phyloP scores from a whole-genome alignment of 495 filamentous ascomycete species.

The Penicillium turbatum region DNA sequence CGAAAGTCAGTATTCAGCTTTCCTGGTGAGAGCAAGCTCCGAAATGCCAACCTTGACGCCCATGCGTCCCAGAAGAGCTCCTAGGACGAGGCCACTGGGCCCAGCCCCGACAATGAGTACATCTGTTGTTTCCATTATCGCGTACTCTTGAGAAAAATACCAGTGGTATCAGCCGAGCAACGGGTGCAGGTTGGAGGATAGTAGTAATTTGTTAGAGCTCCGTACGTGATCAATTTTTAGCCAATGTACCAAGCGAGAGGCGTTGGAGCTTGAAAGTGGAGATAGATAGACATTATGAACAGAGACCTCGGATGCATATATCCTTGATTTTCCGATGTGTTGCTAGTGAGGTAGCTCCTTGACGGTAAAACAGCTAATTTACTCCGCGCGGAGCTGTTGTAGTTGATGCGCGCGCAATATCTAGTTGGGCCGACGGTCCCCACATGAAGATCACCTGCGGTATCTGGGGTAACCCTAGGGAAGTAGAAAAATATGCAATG shows the following conservation, averaged over 20 bases:
- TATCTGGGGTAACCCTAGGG: no score
- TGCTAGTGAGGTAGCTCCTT: no score
- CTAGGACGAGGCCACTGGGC: neutral
- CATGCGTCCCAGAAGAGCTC: constrained; percentile 18
- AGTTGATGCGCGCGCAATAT: neutral
- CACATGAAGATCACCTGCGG: neutral
- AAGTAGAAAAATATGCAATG: no score
- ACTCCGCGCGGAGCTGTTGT: no score
- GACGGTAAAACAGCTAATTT: no score
- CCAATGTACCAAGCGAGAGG: neutral
- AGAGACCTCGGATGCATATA: neutral
- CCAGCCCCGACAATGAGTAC: neutral
- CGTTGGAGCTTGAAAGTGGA: neutral
- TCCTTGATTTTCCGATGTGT: no score
- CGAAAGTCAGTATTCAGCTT: neutral
- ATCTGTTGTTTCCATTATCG: neutral
- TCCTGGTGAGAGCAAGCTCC: neutral
- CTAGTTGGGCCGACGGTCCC: neutral
- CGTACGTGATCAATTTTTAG: neutral
- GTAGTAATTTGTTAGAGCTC: no score
- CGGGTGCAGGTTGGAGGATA: no score
- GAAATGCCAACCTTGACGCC: constrained; percentile 26
- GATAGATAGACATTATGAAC: neutral
- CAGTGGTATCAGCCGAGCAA: neutral
- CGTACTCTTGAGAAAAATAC: neutral